These are phyloP conservation scores for Ceratobasidium sp. DNA, from an alignment of 1,284 basidiomycete species.

Conservation along the genomic window DNA sequence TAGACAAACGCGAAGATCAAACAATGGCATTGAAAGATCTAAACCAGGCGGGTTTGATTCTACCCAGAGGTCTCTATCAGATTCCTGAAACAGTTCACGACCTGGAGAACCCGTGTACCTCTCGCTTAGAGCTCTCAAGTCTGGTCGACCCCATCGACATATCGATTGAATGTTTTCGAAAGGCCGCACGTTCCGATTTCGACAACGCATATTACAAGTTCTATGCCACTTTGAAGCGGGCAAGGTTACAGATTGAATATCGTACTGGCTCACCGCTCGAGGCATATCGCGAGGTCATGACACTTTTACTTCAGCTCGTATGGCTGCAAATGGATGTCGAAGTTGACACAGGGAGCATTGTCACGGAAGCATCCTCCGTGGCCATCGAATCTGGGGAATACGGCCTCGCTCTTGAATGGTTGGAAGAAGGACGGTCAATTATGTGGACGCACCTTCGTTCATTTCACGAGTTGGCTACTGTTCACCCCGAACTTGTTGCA, in stretches of 20 bases:
- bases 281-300: conserved; percentile 3
- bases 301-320: conserved; percentile 7
- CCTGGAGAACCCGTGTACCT: too few relatives aligned
- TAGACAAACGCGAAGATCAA: too few relatives aligned
- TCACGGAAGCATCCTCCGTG: background rate
- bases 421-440: conserved; percentile 54
- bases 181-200: background rate
- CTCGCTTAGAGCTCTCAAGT: too few relatives aligned
- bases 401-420: conserved; percentile 51
- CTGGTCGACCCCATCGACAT: too few relatives aligned
- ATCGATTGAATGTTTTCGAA: background rate
- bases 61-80: too few relatives aligned
- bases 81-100: too few relatives aligned
- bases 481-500: background rate
- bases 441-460: conserved; percentile 57
- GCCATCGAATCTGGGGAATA: background rate
- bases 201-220: background rate
- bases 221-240: background rate
- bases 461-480: conserved; percentile 51
- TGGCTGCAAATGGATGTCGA: too few relatives aligned
- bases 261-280: background rate
- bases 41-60: too few relatives aligned
- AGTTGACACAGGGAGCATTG: background rate
- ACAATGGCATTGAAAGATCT: too few relatives aligned
- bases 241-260: too few relatives aligned